These are phyloP conservation scores for Monilinia vaccinii-corymbosi DNA, from an alignment of 2,329 filamentous ascomycete genomes.

Conservation along the genomic window DNA sequence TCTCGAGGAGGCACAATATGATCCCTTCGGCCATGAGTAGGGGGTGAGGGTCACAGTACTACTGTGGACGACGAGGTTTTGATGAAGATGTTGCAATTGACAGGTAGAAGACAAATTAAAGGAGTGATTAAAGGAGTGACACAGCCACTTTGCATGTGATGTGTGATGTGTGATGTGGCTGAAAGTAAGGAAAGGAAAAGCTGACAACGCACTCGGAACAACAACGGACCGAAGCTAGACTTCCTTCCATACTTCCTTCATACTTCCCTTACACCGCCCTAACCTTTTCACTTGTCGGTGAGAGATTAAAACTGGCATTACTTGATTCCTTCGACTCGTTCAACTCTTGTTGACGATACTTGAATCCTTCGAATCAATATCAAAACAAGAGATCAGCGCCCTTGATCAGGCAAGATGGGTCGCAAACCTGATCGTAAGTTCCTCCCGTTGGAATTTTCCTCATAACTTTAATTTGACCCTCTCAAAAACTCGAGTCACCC, in stretches of 20 bases:
- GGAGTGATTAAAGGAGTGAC: too few relatives aligned
- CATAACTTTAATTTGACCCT: background rate
- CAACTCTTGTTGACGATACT: conserved; percentile 3
- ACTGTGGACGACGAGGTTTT: too few relatives aligned
- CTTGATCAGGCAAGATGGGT: conserved; percentile 14
- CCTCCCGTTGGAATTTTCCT: background rate
- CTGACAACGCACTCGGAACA: conserved; percentile 1
- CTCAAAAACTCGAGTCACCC: background rate
- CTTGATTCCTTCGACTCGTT: conserved; percentile 2
- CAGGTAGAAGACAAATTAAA: too few relatives aligned
- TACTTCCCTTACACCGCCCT: conserved; percentile 1
- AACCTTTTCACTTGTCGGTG: conserved; percentile 6
- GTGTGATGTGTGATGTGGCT: too few relatives aligned
- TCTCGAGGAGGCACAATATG: too few relatives aligned
- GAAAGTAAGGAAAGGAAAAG: too few relatives aligned
- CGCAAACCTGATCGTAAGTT: conserved; percentile 23
- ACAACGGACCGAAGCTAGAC: background rate
- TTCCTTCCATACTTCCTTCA: background rate
- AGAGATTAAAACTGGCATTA: conserved; percentile 8
- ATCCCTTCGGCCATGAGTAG: too few relatives aligned
- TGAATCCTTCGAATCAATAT: background rate
- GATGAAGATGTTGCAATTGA: too few relatives aligned
- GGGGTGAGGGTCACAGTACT: too few relatives aligned
- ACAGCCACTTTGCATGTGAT: too few relatives aligned
- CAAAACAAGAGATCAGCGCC: background rate